Evolutionary conservation across 257 asterid species (phyloP).

Genomic region (Solanum arcanum): DNA sequence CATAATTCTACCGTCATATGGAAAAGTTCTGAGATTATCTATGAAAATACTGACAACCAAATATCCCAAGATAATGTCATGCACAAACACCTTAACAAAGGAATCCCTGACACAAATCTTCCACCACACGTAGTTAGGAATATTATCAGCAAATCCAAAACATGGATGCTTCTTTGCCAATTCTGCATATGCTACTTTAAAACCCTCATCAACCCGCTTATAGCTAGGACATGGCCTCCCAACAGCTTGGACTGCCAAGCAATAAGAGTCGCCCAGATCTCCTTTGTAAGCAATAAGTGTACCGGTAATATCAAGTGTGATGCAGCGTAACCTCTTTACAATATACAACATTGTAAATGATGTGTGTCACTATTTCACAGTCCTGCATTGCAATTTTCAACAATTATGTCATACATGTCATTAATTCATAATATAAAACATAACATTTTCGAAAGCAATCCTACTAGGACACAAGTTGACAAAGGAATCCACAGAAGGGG

Average conservation of each 20-base stretch:
- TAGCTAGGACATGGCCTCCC: conserved; percentile 96
- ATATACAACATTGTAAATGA: conserved; percentile 59
- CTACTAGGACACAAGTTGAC: background rate
- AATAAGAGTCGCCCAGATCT: conserved; percentile 95
- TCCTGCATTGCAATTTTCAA: background rate
- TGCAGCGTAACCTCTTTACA: conserved; percentile 51
- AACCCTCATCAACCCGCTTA: conserved; percentile 82
- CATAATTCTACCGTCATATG: background rate
- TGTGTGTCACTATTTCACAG: background rate
- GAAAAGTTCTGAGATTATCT: background rate
- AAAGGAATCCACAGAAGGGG: background rate
- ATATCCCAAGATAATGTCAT: background rate
- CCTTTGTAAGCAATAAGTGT: conserved; percentile 96
- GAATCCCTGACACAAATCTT: conserved; percentile 86
- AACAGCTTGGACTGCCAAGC: conserved; percentile 91
- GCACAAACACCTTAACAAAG: conserved; percentile 51
- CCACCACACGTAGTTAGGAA: conserved; percentile 93
- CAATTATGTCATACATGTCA: background rate
- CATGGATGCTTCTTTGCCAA: conserved; percentile 90
- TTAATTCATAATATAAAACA: background rate
- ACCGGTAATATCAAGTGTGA: conserved; percentile 93
- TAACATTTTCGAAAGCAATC: background rate
- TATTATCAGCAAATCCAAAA: conserved; percentile 78
- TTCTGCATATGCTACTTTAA: conserved; percentile 75
- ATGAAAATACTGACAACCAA: background rate